Percentiles rank a stretch among this genome's conserved stretches.
These are phyloP conservation scores for Chlorella sorokiniana DNA, from an alignment of 139 green algal species.

Conservation along the genomic window DNA sequence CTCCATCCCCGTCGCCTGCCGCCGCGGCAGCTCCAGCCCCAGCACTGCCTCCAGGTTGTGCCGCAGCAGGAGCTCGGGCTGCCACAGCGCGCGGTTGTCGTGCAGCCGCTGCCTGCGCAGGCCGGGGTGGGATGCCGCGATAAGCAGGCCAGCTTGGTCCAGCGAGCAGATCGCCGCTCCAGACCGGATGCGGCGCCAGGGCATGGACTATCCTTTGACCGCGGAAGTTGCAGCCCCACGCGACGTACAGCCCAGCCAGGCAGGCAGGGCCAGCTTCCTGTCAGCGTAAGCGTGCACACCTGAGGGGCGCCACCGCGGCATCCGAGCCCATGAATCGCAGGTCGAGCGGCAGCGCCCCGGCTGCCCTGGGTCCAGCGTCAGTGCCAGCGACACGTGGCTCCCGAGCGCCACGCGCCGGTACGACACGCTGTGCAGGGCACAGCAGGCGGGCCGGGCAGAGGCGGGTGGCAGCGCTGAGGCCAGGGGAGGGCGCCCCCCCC, in stretches of 20 bases:
- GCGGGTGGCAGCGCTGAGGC: too few relatives aligned
- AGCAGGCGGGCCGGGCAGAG: not conserved
- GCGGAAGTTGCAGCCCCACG: too few relatives aligned
- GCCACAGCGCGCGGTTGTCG: slow-evolving; percentile 25
- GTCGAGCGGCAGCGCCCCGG: slow-evolving; percentile 23
- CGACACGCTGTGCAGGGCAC: not conserved
- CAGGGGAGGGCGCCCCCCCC: too few relatives aligned
- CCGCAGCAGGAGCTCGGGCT: slow-evolving; percentile 14
- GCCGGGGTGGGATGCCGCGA: not conserved
- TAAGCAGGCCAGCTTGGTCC: too few relatives aligned
- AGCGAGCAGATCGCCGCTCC: too few relatives aligned
- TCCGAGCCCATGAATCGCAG: slow-evolving; percentile 39
- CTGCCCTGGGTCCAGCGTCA: slow-evolving; percentile 26
- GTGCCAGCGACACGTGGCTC: slow-evolving; percentile 24
- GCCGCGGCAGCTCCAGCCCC: slow-evolving; percentile 15
- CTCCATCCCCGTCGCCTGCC: slow-evolving; percentile 5
- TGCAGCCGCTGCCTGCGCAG: slow-evolving; percentile 28
- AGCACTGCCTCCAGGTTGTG: slow-evolving; percentile 32
- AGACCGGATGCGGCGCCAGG: too few relatives aligned
- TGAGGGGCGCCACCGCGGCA: slow-evolving; percentile 29
- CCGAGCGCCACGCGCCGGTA: slow-evolving; percentile 37
- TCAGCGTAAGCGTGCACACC: not conserved
- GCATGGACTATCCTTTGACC: too few relatives aligned
- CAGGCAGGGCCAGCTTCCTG: not conserved
- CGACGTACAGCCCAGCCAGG: not conserved